Evolutionary conservation across 2,329 filamentous ascomycete genomes (phyloP).

Genomic region (Aspergillus quadricinctus): DNA sequence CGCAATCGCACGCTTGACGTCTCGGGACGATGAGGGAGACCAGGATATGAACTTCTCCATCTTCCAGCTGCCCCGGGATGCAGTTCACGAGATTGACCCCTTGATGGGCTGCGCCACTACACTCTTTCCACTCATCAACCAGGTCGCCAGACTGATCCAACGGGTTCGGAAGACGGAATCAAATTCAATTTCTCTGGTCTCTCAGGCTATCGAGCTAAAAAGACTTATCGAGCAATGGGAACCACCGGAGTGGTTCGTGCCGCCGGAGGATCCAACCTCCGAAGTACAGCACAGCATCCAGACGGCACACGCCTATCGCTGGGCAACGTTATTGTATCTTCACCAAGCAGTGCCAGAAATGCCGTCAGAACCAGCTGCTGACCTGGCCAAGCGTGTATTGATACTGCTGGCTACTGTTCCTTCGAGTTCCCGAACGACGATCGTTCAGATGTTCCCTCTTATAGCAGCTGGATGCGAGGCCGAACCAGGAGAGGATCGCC

Average conservation of each 20-base stretch:
- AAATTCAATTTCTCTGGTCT: slow-evolving; percentile 60
- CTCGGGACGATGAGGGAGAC: slow-evolving; percentile 55
- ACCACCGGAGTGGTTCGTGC: slow-evolving; percentile 54
- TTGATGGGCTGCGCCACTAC: slow-evolving; percentile 66
- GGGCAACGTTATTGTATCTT: slow-evolving; percentile 62
- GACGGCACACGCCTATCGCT: slow-evolving; percentile 64
- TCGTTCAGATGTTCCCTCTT: slow-evolving; percentile 67
- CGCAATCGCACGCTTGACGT: slow-evolving; percentile 65
- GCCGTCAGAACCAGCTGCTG: slow-evolving; percentile 53
- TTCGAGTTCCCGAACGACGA: slow-evolving; percentile 57
- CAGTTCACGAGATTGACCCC: slow-evolving; percentile 60
- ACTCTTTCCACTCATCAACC: slow-evolving; percentile 64
- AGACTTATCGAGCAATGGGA: slow-evolving; percentile 58
- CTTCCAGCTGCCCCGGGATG: slow-evolving; percentile 40
- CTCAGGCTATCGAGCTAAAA: slow-evolving; percentile 59
- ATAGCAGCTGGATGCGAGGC: slow-evolving; percentile 65
- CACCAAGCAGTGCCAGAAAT: slow-evolving; percentile 67
- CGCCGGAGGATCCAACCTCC: slow-evolving; percentile 60
- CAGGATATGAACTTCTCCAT: slow-evolving; percentile 38
- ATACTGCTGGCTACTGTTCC: slow-evolving; percentile 61
- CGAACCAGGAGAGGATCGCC: slow-evolving; percentile 54
- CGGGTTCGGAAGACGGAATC: slow-evolving; percentile 52
- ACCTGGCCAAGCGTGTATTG: slow-evolving; percentile 59
- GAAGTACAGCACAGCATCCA: slow-evolving; percentile 61
- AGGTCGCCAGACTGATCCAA: slow-evolving; percentile 62